Evolutionary conservation across 768 basidiomycete species (phyloP), one percentile per base, ranked within the genome.

Genomic region (Lactarius sp.): DNA sequence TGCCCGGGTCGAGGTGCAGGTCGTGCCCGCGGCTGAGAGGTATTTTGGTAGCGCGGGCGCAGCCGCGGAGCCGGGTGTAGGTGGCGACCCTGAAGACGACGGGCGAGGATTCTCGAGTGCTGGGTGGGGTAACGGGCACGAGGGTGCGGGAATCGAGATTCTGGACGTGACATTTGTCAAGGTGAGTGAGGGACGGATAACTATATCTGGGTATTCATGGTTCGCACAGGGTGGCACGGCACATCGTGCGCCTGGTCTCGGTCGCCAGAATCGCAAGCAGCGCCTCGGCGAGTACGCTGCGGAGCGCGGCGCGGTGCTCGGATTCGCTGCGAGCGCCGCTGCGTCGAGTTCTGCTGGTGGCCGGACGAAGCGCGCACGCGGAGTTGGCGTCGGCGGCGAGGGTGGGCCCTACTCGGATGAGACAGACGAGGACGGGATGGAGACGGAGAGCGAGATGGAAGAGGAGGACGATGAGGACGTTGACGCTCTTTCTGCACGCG

Each of bases 111-210:
- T 88, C 68, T 75, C 80, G n/a, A 88, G 86, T 72, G 85, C 83
- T 9, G 83, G 83, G 0, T 90, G 89, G 90, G 88, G 88, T n/a
- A 83, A 81, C 66, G 84, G 85, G 2, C 90, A 90, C 66, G 88
- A 90, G 65, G 90, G 89, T 31, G 84, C 85, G 69, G 87, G 85
- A 31, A 80, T 90, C 68, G 90, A 90, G 76, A 80, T 91, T 58
- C 72, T 90, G 18, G 77, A 76, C 31, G 87, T 83, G 18, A 78
- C 83, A 67, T 85, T 88, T 70, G 80, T 84, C 52, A 77, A 84
- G 78, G 90, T 90, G 66, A 41, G 83, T 65, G 44, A 6, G 9
- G 1, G 44, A 41, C 13, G 39, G 18, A 44, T 6, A 9, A 44
- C 5, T 44, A 3, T 4, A n/a, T n/a, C 18, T 44, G 16, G 4